These are phyloP conservation scores for Tolypocladium album DNA, from an alignment of 2,329 filamentous ascomycete genomes.

Conservation along the genomic window DNA sequence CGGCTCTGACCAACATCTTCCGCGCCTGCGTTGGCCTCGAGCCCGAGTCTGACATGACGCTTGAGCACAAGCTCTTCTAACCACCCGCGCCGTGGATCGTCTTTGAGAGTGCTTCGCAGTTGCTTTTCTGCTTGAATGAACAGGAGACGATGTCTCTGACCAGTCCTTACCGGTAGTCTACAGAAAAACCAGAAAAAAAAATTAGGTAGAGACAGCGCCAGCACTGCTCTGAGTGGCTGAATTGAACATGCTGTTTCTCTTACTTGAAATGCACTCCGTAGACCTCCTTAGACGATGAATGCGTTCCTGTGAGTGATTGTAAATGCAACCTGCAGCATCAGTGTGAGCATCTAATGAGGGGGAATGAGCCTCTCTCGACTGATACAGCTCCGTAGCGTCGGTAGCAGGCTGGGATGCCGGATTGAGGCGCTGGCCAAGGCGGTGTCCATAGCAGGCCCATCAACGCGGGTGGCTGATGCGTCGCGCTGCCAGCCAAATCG, in stretches of 20 bases:
- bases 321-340: not conserved
- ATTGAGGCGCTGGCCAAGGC: not conserved
- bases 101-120: not conserved
- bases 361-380: not conserved
- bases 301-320: not conserved
- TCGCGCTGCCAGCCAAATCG: constrained; percentile 10
- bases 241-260: not conserved
- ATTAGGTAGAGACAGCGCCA: constrained; percentile 8
- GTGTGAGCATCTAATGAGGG: not conserved
- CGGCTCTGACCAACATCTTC: constrained; percentile 94
- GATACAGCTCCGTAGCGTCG: not conserved
- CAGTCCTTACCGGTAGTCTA: constrained; percentile 7
- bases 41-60: constrained; percentile 97
- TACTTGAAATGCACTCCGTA: not conserved
- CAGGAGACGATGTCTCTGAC: constrained; percentile 1
- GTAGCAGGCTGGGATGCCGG: not conserved
- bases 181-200: constrained; percentile 5
- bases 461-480: not conserved
- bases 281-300: not conserved
- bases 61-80: constrained; percentile 95
- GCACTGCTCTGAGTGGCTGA: constrained; percentile 2
- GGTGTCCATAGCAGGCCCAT: not conserved
- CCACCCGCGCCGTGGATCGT: not conserved
- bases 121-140: not conserved
- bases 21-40: constrained; percentile 92